Conservation (phyloP, 495 filamentous ascomycete genomes). For the Penicillium robsamsonii region DNA sequence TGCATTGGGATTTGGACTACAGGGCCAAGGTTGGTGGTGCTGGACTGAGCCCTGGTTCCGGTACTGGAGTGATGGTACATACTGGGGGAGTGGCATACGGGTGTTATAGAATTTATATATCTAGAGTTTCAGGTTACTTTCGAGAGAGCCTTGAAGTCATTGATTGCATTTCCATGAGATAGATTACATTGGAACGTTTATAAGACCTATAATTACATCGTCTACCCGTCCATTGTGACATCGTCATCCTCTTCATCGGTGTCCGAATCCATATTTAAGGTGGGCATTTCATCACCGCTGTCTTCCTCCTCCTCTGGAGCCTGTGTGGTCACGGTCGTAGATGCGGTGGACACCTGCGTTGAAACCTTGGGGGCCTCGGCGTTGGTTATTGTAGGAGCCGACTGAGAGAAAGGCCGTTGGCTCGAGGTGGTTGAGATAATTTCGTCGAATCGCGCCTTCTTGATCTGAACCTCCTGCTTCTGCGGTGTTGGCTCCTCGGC, state of each 20-base stretch:
- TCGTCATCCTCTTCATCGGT: constrained; percentile 45
- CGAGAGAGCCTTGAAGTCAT: background rate
- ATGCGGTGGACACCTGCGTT: constrained; percentile 12
- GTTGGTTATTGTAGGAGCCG: constrained; percentile 14
- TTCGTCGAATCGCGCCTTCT: constrained; percentile 38
- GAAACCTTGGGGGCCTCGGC: constrained; percentile 14
- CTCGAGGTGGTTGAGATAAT: constrained; percentile 5
- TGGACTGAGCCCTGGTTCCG: constrained; percentile 52
- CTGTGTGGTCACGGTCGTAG: constrained; percentile 11
- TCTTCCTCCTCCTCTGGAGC: constrained; percentile 31
- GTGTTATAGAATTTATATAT: constrained; percentile 18
- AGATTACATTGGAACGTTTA: background rate
- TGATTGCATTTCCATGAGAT: background rate
- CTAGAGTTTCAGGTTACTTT: constrained; percentile 7
- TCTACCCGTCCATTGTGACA: constrained; percentile 33
- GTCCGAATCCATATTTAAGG: constrained; percentile 47
- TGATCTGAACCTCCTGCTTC: constrained; percentile 23
- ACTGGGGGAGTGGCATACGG: constrained; percentile 64
- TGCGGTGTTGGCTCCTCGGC: constrained; percentile 10
- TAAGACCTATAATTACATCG: constrained; percentile 3
- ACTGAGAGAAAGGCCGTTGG: constrained; percentile 12
- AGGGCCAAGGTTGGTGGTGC: constrained; percentile 55
- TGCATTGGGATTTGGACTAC: constrained; percentile 47
- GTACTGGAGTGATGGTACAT: constrained; percentile 51
- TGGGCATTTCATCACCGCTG: constrained; percentile 51